These are phyloP conservation scores for Fraxinus velutina DNA, from an alignment of 305 asterid genomes.

Conservation along the genomic window DNA sequence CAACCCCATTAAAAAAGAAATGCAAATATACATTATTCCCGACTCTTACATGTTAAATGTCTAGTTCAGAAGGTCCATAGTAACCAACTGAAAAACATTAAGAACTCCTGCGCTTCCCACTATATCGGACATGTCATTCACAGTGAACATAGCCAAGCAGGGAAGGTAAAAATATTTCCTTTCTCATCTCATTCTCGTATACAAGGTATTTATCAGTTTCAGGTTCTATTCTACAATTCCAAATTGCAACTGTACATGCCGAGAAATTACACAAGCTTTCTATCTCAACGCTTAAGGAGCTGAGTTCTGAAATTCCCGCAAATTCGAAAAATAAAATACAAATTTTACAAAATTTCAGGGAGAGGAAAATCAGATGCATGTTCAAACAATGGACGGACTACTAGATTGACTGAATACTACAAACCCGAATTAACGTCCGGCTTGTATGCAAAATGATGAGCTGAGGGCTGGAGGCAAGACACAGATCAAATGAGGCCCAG, in stretches of 20 bases:
- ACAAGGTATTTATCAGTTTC: conserved; percentile 24
- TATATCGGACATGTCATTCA: not conserved
- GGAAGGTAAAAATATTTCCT: conserved; percentile 3
- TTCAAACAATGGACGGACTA: not conserved
- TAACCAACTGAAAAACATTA: not conserved
- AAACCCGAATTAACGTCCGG: conserved; percentile 32
- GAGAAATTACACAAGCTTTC: conserved; percentile 19
- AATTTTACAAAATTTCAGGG: conserved; percentile 35
- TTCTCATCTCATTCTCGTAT: conserved; percentile 19
- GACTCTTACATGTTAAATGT: not conserved
- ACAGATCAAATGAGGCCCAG: conserved; percentile 89
- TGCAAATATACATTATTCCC: not conserved
- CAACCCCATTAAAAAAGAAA: not conserved
- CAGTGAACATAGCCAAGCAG: not conserved
- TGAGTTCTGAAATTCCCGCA: conserved; percentile 3
- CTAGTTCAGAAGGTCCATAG: not conserved
- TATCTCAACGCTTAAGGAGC: conserved; percentile 24
- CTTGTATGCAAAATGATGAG: conserved; percentile 86
- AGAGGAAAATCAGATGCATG: conserved; percentile 16
- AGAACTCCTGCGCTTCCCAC: not conserved
- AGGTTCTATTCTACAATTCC: conserved; percentile 17
- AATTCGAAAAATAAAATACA: not conserved
- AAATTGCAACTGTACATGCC: conserved; percentile 31
- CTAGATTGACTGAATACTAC: conserved; percentile 11
- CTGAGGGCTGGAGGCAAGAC: conserved; percentile 91